Evolutionary conservation across 495 filamentous ascomycete genomes (phyloP).

Genomic region (Tuber indicum): DNA sequence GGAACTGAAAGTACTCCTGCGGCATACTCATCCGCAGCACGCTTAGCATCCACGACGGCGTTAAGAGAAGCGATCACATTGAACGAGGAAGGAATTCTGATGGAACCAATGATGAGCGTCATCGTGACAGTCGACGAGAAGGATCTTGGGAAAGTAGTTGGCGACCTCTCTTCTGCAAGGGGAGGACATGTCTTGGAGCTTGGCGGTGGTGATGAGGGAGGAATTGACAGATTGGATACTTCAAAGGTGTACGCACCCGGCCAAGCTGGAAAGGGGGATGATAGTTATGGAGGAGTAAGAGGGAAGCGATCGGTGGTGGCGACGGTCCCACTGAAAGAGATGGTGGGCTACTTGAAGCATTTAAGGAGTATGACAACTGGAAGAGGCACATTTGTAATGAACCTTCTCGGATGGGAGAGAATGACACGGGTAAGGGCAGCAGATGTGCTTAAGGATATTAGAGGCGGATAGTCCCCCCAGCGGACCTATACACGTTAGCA

Average conservation of each 20-base stretch:
- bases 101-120: slow-evolving; percentile 90
- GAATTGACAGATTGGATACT: slow-evolving; percentile 52
- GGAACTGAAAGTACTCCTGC: slow-evolving; percentile 60
- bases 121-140: slow-evolving; percentile 76
- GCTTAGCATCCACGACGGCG: slow-evolving; percentile 61
- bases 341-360: slow-evolving; percentile 93
- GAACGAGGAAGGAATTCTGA: slow-evolving; percentile 49
- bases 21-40: slow-evolving; percentile 70
- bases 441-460: slow-evolving; percentile 29
- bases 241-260: slow-evolving; percentile 68
- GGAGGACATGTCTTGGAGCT: slow-evolving; percentile 83
- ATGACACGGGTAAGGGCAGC: slow-evolving; percentile 57
- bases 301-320: slow-evolving; percentile 62
- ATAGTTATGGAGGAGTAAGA: slow-evolving; percentile 8
- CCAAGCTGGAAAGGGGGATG: slow-evolving; percentile 14
- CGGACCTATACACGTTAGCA: neutral
- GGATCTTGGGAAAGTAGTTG: slow-evolving; percentile 75
- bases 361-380: slow-evolving; percentile 81
- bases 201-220: slow-evolving; percentile 52
- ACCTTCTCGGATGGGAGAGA: slow-evolving; percentile 79
- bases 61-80: slow-evolving; percentile 52
- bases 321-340: slow-evolving; percentile 85
- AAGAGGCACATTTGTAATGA: slow-evolving; percentile 87
- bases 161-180: slow-evolving; percentile 73
- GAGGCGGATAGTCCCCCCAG: slow-evolving; percentile 20